These are phyloP conservation scores for Heliamphora exappendiculata DNA, from an alignment of 148 eudicot species.

Conservation along the genomic window DNA sequence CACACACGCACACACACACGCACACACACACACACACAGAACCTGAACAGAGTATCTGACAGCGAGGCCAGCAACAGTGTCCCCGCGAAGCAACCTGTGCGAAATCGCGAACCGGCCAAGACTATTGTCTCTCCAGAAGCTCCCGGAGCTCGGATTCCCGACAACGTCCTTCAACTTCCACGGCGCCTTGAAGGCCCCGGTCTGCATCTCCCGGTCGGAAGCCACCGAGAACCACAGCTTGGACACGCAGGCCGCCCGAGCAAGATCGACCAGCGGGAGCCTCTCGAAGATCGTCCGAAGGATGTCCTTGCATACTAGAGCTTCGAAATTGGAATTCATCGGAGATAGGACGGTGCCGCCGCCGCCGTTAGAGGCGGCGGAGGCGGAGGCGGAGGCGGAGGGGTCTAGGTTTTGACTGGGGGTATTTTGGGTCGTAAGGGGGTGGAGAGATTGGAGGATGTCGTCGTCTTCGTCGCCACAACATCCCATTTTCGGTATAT, in stretches of 20 bases:
- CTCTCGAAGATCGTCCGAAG: conserved; percentile 57
- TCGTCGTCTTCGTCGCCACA: conserved; percentile 37
- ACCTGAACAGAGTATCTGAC: conserved; percentile 96
- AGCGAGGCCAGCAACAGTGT: conserved; percentile 76
- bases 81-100: conserved; percentile 53
- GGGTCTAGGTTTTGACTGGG: background rate
- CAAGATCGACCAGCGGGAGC: conserved; percentile 56
- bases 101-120: conserved; percentile 72
- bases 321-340: conserved; percentile 46
- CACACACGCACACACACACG: too few species aligned
- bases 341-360: conserved; percentile 29
- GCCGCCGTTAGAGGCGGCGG: background rate
- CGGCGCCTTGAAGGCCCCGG: conserved; percentile 55
- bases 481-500: conserved; percentile 26
- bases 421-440: conserved; percentile 5
- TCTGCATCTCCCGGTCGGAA: conserved; percentile 60
- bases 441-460: conserved; percentile 24
- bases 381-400: too few species aligned
- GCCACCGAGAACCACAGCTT: conserved; percentile 57
- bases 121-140: conserved; percentile 76
- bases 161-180: conserved; percentile 66
- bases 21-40: too few species aligned
- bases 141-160: conserved; percentile 72
- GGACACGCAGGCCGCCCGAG: conserved; percentile 76
- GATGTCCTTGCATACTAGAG: conserved; percentile 50